phyloP scores from a whole-genome alignment of 352 stramenopile species.

The Globisporangium parvum region DNA sequence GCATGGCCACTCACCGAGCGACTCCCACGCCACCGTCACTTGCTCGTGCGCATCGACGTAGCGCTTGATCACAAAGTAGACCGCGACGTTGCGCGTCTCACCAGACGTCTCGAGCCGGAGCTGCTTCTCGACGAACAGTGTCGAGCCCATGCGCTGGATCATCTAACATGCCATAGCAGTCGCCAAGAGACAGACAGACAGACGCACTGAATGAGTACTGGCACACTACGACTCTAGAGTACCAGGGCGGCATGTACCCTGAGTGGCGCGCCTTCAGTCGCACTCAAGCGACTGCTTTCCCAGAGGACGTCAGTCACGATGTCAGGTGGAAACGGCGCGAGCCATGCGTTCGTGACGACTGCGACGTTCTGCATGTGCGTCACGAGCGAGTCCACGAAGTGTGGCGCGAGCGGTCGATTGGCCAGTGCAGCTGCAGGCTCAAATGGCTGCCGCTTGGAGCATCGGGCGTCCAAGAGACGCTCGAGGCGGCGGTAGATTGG shows the following conservation, averaged over 20 bases:
- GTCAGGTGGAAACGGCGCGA: constrained; percentile 1
- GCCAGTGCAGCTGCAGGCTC: neutral
- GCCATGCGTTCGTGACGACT: constrained; percentile 1
- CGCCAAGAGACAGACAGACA: too few relatives aligned
- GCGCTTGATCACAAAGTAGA: constrained; percentile 2
- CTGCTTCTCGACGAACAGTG: constrained; percentile 6
- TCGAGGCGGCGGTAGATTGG: constrained; percentile 1
- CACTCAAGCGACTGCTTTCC: neutral
- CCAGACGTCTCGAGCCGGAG: neutral
- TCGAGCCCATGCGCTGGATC: constrained; percentile 1
- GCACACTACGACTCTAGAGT: too few relatives aligned
- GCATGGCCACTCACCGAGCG: constrained; percentile 7
- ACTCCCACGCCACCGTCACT: constrained; percentile 5
- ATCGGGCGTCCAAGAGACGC: constrained; percentile 2
- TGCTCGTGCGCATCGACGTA: neutral
- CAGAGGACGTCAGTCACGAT: constrained; percentile 2
- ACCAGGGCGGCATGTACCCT: too few relatives aligned
- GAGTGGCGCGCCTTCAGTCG: too few relatives aligned
- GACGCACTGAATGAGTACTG: too few relatives aligned
- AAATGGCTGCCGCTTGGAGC: neutral
- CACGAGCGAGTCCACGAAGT: neutral
- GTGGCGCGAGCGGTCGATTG: neutral
- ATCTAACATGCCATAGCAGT: too few relatives aligned
- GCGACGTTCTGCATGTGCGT: neutral
- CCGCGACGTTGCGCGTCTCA: neutral